phyloP scores from a whole-genome alignment of 2,329 filamentous ascomycete genomes.

The Colletotrichum phormii region DNA sequence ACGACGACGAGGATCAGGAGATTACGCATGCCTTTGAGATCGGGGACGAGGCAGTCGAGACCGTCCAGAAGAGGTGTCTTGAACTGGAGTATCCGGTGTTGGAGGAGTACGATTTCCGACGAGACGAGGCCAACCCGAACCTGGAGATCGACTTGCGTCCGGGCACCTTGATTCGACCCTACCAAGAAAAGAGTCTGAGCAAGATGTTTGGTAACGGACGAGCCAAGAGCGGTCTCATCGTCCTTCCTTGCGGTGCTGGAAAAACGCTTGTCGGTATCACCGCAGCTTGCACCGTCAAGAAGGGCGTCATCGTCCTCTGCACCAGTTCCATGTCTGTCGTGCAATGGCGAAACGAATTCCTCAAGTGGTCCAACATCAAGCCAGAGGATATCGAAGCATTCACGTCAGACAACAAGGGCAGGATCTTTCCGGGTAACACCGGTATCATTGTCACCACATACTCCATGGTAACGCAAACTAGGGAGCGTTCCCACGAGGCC shows the following conservation, averaged over 20 bases:
- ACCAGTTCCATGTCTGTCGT: slow-evolving; percentile 98
- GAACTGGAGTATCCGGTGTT: slow-evolving; percentile 88
- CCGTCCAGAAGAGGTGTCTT: slow-evolving; percentile 89
- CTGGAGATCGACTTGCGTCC: slow-evolving; percentile 94
- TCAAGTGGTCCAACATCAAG: slow-evolving; percentile 97
- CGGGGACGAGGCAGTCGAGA: slow-evolving; percentile 82
- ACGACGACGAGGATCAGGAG: slow-evolving; percentile 87
- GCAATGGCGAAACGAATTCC: slow-evolving; percentile 95
- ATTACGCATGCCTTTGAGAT: slow-evolving; percentile 96
- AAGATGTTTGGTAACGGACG: slow-evolving; percentile 99
- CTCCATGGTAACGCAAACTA: slow-evolving; percentile 96
- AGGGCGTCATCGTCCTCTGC: slow-evolving; percentile 93
- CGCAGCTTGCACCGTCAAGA: slow-evolving; percentile 96
- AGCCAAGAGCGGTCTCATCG: slow-evolving; percentile 97
- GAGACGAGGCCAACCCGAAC: slow-evolving; percentile 89
- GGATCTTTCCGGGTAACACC: slow-evolving; percentile 84
- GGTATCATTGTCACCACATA: slow-evolving; percentile 98
- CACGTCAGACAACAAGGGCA: slow-evolving; percentile 90
- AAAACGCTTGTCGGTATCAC: slow-evolving; percentile 99
- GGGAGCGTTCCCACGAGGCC: slow-evolving; percentile 89
- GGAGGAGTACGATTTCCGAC: slow-evolving; percentile 97
- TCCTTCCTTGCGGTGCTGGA: slow-evolving; percentile 93
- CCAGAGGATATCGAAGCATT: slow-evolving; percentile 95
- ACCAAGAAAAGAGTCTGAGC: slow-evolving; percentile 96
- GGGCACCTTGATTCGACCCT: slow-evolving; percentile 89